Conservation (phyloP, 2,329 filamentous ascomycete species). For the Capronia coronata region DNA sequence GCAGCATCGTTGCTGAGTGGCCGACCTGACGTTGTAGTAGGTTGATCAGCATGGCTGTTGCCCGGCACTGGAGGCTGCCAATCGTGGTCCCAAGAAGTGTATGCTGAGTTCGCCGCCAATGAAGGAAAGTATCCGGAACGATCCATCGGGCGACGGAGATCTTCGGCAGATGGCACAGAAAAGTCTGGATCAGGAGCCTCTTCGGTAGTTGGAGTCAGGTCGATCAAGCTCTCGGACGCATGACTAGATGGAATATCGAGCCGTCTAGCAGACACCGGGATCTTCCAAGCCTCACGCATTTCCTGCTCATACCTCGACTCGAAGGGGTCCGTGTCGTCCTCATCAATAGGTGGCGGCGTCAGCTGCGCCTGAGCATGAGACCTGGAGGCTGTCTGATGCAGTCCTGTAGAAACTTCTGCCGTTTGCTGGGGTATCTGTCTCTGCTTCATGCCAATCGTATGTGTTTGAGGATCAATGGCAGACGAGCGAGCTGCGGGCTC, state of each 20-base stretch:
- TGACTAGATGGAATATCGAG: conserved; percentile 33
- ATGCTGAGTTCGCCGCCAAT: conserved; percentile 23
- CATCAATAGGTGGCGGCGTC: conserved; percentile 9
- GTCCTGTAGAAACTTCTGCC: neutral
- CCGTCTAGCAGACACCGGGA: conserved; percentile 19
- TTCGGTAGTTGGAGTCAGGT: conserved; percentile 44
- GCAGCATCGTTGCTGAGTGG: neutral
- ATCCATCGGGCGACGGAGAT: conserved; percentile 19
- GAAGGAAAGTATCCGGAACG: conserved; percentile 30
- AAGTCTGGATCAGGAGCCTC: conserved; percentile 31
- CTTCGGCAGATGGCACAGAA: conserved; percentile 21
- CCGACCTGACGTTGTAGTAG: neutral
- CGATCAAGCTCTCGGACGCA: conserved; percentile 39
- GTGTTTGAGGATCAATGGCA: conserved; percentile 4
- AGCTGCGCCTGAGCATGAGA: neutral
- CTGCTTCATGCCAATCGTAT: conserved; percentile 4
- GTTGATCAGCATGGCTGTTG: conserved; percentile 1
- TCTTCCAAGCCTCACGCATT: conserved; percentile 29
- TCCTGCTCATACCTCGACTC: conserved; percentile 28
- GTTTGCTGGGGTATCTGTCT: conserved; percentile 2
- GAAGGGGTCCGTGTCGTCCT: conserved; percentile 9
- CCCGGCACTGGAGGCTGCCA: conserved; percentile 25
- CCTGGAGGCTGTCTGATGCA: neutral
- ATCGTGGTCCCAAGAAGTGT: conserved; percentile 34
- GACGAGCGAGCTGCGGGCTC: conserved; percentile 7